These are phyloP conservation scores for Aspergillus ellipticus DNA, from an alignment of 495 filamentous ascomycete genomes.

Conservation along the genomic window DNA sequence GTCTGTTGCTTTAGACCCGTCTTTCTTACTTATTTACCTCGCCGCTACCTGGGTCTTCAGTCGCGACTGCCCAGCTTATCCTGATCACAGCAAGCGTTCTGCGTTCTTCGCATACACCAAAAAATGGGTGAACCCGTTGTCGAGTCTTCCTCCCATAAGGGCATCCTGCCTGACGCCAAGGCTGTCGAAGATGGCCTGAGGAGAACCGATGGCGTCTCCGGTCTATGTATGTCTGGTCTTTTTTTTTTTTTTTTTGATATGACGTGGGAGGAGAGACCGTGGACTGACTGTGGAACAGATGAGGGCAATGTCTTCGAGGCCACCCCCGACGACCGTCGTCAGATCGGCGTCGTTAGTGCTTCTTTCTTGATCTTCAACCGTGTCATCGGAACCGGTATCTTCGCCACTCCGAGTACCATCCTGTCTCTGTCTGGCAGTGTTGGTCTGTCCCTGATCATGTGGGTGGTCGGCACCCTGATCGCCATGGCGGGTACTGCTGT, in stretches of 20 bases:
- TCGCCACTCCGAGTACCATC: constrained; percentile 58
- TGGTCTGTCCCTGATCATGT: constrained; percentile 51
- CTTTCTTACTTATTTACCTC: neutral
- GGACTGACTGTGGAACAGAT: constrained; percentile 18
- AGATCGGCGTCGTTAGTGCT: constrained; percentile 57
- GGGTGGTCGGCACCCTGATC: constrained; percentile 49
- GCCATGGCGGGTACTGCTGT: constrained; percentile 49
- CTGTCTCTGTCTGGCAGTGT: constrained; percentile 51
- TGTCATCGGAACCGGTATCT: constrained; percentile 66
- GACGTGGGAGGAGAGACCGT: neutral
- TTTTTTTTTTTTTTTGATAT: neutral
- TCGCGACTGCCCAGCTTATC: neutral
- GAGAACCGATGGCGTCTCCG: constrained; percentile 33
- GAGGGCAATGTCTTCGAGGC: constrained; percentile 57
- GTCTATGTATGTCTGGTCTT: constrained; percentile 30
- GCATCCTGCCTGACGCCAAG: constrained; percentile 19
- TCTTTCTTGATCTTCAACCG: constrained; percentile 62
- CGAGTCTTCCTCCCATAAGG: constrained; percentile 16
- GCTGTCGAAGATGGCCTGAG: constrained; percentile 24
- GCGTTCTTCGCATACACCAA: neutral
- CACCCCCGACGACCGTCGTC: constrained; percentile 58
- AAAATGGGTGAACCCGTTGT: constrained; percentile 11
- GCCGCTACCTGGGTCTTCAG: neutral
- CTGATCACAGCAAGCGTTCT: neutral
- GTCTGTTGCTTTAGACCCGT: too few relatives aligned